These are phyloP conservation scores for Suillus brevipes DNA, from an alignment of 768 basidiomycete species.

Conservation along the genomic window DNA sequence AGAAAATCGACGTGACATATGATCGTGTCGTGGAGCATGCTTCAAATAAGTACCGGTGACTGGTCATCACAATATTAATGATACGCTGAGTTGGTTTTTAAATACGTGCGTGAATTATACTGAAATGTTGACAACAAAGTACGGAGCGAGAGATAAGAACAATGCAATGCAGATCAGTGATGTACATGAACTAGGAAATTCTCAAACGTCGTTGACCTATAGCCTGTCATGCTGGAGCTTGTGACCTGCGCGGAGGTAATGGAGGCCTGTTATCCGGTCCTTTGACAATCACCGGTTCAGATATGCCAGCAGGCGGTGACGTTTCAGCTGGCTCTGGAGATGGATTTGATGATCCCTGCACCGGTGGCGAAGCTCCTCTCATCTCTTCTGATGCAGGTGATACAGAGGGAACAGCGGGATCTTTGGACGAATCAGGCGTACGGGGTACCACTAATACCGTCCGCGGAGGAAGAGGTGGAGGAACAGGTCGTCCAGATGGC, in stretches of 20 bases:
- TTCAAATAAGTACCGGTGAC: background rate
- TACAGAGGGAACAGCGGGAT: conserved; percentile 20
- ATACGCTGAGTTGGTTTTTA: background rate
- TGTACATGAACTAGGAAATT: background rate
- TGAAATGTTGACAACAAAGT: background rate
- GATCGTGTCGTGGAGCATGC: background rate
- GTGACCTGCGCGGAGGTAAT: conserved; percentile 35
- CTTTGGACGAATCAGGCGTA: conserved; percentile 26
- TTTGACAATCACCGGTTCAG: conserved; percentile 8
- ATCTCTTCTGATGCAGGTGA: conserved; percentile 50
- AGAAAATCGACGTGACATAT: background rate
- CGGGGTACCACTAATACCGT: conserved; percentile 35
- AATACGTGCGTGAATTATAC: conserved; percentile 10
- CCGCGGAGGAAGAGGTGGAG: conserved; percentile 45
- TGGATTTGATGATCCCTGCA: conserved; percentile 15
- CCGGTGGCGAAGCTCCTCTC: conserved; percentile 28
- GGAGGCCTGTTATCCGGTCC: conserved; percentile 28
- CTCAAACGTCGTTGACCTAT: background rate
- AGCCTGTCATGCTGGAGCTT: conserved; percentile 14
- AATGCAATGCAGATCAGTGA: conserved; percentile 5
- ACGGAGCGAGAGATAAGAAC: background rate
- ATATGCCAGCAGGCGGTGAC: conserved; percentile 5
- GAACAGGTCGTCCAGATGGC: conserved; percentile 30
- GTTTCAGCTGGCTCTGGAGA: conserved; percentile 9
- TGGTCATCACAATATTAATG: background rate